These are phyloP conservation scores for Colletotrichum lupini DNA, from an alignment of 2,329 filamentous ascomycete species.

Conservation along the genomic window DNA sequence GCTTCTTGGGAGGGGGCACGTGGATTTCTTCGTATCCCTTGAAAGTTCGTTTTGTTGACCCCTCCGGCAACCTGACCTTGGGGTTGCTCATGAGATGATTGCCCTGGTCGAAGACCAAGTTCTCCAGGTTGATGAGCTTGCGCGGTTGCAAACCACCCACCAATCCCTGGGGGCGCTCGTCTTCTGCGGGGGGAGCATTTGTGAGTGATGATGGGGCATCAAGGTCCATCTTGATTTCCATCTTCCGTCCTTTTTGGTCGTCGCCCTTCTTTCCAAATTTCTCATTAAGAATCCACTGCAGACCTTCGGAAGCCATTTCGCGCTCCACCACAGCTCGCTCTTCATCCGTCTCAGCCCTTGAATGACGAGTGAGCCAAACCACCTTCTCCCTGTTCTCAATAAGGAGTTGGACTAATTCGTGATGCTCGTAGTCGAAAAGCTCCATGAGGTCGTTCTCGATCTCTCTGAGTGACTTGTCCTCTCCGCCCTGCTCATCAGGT, in stretches of 20 bases:
- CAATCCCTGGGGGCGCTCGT: conserved; percentile 73
- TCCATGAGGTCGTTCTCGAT: conserved; percentile 99
- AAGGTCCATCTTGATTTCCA: conserved; percentile 96
- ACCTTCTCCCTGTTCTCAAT: conserved; percentile 94
- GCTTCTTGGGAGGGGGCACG: conserved; percentile 91
- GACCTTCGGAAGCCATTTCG: conserved; percentile 90
- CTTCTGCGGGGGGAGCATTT: conserved; percentile 55
- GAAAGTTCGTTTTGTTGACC: conserved; percentile 93
- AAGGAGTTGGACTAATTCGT: conserved; percentile 90
- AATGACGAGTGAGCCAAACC: conserved; percentile 92
- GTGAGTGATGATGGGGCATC: conserved; percentile 75
- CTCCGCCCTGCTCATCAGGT: conserved; percentile 75
- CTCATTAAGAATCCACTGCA: conserved; percentile 89
- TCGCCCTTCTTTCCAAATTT: conserved; percentile 78
- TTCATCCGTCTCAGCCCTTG: conserved; percentile 82
- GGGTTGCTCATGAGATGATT: conserved; percentile 99
- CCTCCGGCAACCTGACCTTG: conserved; percentile 91
- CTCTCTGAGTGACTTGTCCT: conserved; percentile 88
- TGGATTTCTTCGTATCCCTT: conserved; percentile 99
- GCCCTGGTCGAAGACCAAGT: conserved; percentile 95
- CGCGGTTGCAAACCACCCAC: conserved; percentile 87
- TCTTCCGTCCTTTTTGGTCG: conserved; percentile 71
- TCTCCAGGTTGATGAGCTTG: conserved; percentile 92
- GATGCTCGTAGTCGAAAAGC: conserved; percentile 96
- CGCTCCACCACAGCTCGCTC: conserved; percentile 83